A percentile compares a stretch with the other conserved stretches of the same genome.
phyloP scores from a whole-genome alignment of 441 rosid species.

The Melastoma candidum region DNA sequence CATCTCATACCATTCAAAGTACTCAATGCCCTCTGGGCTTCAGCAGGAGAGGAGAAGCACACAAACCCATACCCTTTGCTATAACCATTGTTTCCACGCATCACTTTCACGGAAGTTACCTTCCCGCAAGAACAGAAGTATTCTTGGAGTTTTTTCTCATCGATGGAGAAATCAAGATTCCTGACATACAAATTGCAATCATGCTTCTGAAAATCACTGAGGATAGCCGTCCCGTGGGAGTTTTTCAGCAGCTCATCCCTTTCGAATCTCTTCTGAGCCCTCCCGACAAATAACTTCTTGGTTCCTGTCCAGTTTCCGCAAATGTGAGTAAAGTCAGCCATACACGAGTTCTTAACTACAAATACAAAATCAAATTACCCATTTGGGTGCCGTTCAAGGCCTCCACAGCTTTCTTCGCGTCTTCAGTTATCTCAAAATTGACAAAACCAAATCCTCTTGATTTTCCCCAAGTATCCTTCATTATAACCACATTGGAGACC shows the following conservation, averaged over 20 bases:
- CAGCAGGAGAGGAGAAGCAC: slow-evolving; percentile 60
- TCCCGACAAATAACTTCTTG: slow-evolving; percentile 56
- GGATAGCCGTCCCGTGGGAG: slow-evolving; percentile 26
- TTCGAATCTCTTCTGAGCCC: slow-evolving; percentile 63
- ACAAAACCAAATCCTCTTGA: slow-evolving; percentile 84
- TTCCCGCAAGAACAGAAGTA: slow-evolving; percentile 46
- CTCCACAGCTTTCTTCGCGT: slow-evolving; percentile 52
- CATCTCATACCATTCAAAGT: slow-evolving; percentile 40
- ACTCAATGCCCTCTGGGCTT: slow-evolving; percentile 39
- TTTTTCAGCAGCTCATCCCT: slow-evolving; percentile 49
- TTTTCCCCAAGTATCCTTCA: slow-evolving; percentile 43
- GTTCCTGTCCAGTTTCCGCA: slow-evolving; percentile 32
- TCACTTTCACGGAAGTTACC: slow-evolving; percentile 51
- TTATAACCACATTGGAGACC: slow-evolving; percentile 43
- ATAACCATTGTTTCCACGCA: slow-evolving; percentile 42
- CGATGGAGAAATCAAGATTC: slow-evolving; percentile 42
- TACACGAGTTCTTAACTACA: not conserved
- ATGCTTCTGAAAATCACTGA: slow-evolving; percentile 18
- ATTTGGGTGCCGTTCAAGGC: slow-evolving; percentile 39
- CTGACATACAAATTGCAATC: slow-evolving; percentile 58
- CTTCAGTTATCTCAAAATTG: slow-evolving; percentile 44
- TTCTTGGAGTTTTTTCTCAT: slow-evolving; percentile 44
- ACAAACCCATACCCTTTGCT: slow-evolving; percentile 85
- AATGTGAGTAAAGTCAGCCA: not conserved
- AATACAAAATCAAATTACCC: slow-evolving; percentile 21